phyloP scores from a whole-genome alignment of 805 yeast species.

The Monosporozyma servazzii region DNA sequence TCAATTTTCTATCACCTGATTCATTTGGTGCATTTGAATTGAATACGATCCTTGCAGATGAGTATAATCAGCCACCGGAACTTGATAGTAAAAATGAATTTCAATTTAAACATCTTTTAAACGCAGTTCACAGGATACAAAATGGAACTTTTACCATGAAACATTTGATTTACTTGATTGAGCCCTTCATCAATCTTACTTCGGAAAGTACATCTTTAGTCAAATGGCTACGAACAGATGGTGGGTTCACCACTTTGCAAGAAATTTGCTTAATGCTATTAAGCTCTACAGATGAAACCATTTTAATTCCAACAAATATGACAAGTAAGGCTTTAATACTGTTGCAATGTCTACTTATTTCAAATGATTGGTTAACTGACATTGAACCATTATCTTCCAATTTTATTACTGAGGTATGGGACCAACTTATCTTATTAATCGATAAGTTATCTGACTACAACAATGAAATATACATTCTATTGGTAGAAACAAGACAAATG shows the following conservation, averaged over 20 bases:
- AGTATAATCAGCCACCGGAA: background rate
- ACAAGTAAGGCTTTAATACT: conserved; percentile 21
- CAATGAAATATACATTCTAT: conserved; percentile 19
- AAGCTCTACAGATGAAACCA: conserved; percentile 19
- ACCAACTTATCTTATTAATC: conserved; percentile 10
- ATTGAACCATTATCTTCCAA: conserved; percentile 4
- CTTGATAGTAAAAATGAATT: background rate
- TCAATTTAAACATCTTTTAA: conserved; percentile 12
- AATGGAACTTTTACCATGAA: conserved; percentile 23
- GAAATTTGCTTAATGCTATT: conserved; percentile 14
- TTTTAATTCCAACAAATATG: conserved; percentile 21
- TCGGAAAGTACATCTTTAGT: conserved; percentile 6
- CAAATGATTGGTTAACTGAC: conserved; percentile 1
- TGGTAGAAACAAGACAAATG: conserved; percentile 20
- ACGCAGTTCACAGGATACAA: conserved; percentile 18
- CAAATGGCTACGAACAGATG: conserved; percentile 18
- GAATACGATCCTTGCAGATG: background rate
- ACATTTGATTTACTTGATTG: conserved; percentile 19
- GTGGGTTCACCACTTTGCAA: conserved; percentile 18
- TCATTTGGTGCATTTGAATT: conserved; percentile 2
- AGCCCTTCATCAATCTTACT: conserved; percentile 11
- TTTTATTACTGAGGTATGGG: conserved; percentile 15
- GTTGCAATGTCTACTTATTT: conserved; percentile 14
- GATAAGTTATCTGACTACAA: conserved; percentile 16
- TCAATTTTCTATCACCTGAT: background rate